Conservation (phyloP, 148 eudicot species). For the Rhododendron ovatum region DNA sequence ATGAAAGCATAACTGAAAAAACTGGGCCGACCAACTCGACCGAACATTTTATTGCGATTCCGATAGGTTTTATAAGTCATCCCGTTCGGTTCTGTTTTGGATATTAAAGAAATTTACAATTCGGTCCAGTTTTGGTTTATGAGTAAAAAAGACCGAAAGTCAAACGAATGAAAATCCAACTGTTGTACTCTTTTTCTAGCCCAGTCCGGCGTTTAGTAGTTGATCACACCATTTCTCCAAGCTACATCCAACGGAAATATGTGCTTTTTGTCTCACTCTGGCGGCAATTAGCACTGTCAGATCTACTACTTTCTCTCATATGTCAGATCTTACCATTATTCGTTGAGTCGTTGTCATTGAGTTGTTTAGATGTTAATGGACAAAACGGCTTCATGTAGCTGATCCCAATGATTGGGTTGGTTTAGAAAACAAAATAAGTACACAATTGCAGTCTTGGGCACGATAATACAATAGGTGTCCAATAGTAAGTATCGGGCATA, state of each 20-base stretch:
- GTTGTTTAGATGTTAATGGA: not conserved
- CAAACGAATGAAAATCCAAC: not conserved
- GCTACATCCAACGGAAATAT: not conserved
- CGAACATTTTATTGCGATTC: not conserved
- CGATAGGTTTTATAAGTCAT: not conserved
- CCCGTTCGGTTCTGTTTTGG: not conserved
- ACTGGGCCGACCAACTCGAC: not conserved
- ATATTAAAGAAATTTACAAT: too few species aligned
- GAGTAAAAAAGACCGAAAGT: not conserved
- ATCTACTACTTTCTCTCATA: not conserved
- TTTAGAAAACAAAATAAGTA: not conserved
- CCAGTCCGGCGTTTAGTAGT: not conserved
- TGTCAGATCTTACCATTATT: not conserved
- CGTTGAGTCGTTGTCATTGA: not conserved
- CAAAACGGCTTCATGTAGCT: not conserved
- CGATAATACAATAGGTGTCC: not conserved
- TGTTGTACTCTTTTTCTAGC: not conserved
- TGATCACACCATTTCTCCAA: not conserved
- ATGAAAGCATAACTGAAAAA: not conserved
- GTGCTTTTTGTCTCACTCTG: not conserved
- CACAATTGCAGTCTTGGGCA: not conserved
- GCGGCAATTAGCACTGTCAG: not conserved
- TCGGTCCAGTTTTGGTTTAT: not conserved
- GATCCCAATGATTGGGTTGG: not conserved
- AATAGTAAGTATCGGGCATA: not conserved